A percentile compares a stretch with the other conserved stretches of the same genome.
phyloP scores from a whole-genome alignment of 2,329 filamentous ascomycete genomes.

The Ophiostoma fasciatum region DNA sequence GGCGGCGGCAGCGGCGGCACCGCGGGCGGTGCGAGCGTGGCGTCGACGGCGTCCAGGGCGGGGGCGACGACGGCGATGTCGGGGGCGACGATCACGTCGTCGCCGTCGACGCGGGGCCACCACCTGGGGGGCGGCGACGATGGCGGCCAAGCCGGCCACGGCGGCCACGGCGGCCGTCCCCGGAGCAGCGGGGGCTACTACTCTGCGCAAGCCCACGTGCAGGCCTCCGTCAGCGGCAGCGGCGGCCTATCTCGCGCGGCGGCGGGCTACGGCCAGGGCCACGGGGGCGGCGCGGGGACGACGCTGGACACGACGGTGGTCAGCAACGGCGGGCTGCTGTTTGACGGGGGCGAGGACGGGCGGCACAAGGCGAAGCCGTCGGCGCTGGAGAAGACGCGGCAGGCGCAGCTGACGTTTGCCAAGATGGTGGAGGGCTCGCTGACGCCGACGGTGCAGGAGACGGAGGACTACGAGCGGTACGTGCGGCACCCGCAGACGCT shows the following conservation, averaged over 20 bases:
- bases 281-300: constrained; percentile 1
- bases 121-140: background rate
- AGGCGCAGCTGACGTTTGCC: constrained; percentile 76
- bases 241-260: constrained; percentile 5
- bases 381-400: constrained; percentile 59
- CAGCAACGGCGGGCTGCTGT: constrained; percentile 7
- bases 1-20: background rate
- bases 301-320: constrained; percentile 8
- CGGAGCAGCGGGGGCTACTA: no score
- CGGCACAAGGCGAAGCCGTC: constrained; percentile 36
- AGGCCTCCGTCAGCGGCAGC: background rate
- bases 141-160: background rate
- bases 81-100: background rate
- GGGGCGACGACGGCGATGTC: constrained; percentile 7
- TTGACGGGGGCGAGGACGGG: background rate
- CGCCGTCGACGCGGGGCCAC: background rate
- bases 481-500: constrained; percentile 80
- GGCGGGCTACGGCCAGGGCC: background rate
- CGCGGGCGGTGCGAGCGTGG: no score
- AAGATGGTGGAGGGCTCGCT: constrained; percentile 76
- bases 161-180: constrained; percentile 6
- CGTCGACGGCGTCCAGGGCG: constrained; percentile 6
- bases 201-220: no score
- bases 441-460: constrained; percentile 71
- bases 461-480: constrained; percentile 77